Evolutionary conservation across 2,329 filamentous ascomycete genomes (phyloP).

Genomic region (Thelonectria discophora): DNA sequence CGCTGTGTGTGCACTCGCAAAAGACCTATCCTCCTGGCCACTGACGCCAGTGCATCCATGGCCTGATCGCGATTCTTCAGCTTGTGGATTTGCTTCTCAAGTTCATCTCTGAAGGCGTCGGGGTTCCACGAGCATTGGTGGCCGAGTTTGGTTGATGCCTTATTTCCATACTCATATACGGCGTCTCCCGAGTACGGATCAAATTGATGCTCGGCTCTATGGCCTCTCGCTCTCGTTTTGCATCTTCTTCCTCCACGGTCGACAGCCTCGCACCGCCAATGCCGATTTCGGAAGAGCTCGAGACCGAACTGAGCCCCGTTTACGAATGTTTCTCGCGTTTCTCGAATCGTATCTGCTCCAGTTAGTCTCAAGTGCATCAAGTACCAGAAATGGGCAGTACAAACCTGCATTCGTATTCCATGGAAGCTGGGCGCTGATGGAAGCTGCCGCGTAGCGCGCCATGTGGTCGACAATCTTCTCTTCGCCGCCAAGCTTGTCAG

Average conservation of each 20-base stretch:
- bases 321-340: neutral
- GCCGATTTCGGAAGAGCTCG: neutral
- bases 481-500: slow-evolving; percentile 7
- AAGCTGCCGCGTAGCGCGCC: slow-evolving; percentile 13
- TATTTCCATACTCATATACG: neutral
- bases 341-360: neutral
- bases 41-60: neutral
- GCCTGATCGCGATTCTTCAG: neutral
- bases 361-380: neutral
- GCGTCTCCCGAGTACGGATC: neutral
- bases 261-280: slow-evolving; percentile 6
- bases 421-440: slow-evolving; percentile 17
- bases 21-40: neutral
- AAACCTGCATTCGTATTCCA: neutral
- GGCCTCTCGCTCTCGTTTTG: neutral
- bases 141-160: neutral
- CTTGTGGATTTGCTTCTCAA: neutral
- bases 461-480: slow-evolving; percentile 1
- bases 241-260: neutral
- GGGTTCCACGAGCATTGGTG: neutral
- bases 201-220: slow-evolving; percentile 1
- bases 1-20: slow-evolving; percentile 12
- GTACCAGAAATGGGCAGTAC: neutral
- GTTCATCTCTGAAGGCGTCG: neutral
- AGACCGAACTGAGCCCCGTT: neutral